phyloP scores from a whole-genome alignment of 2,329 filamentous ascomycete species.

The Fusarium beomiforme region DNA sequence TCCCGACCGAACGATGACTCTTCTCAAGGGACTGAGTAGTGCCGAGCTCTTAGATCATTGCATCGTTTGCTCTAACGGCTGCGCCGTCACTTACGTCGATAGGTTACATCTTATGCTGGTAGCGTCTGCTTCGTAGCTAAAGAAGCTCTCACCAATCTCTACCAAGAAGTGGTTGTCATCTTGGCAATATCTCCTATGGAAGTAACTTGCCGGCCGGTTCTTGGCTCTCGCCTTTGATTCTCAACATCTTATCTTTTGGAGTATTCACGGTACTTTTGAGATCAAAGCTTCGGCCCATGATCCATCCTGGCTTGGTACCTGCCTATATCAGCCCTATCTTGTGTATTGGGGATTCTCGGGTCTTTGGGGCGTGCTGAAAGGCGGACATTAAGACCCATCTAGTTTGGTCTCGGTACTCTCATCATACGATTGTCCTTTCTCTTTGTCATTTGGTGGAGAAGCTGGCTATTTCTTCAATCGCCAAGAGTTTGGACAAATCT shows the following conservation, averaged over 20 bases:
- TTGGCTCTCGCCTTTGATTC: background rate
- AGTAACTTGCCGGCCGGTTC: background rate
- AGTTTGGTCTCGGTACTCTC: background rate
- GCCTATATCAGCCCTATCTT: background rate
- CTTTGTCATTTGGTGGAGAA: background rate
- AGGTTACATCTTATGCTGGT: background rate
- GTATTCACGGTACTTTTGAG: background rate
- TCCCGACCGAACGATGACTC: conserved; percentile 1
- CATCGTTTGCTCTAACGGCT: background rate
- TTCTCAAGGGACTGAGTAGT: background rate
- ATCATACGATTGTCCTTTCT: background rate
- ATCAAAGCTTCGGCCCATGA: background rate
- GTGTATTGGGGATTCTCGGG: background rate
- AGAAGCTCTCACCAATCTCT: background rate
- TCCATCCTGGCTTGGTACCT: background rate
- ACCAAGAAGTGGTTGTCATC: background rate
- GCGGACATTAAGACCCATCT: background rate
- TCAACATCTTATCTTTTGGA: background rate
- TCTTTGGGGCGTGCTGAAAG: background rate
- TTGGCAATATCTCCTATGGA: background rate
- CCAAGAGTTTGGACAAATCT: background rate
- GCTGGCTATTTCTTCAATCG: background rate
- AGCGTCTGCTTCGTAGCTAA: background rate
- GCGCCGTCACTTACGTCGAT: background rate
- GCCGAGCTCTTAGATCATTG: background rate